Evolutionary conservation across 495 filamentous ascomycete species (phyloP).

Genomic region (Penicillium maclennaniae): DNA sequence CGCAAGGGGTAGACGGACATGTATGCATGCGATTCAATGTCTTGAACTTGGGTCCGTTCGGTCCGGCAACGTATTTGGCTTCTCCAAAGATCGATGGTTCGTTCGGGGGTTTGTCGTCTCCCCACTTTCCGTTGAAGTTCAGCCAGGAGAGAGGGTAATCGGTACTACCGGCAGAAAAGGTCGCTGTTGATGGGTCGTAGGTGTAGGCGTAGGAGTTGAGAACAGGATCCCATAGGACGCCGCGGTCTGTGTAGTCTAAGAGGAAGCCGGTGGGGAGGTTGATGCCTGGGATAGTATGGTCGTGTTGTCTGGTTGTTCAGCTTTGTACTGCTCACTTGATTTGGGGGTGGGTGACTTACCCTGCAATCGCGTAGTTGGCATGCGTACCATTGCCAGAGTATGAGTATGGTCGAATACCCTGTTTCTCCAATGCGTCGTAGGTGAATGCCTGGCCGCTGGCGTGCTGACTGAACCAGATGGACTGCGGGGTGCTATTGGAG

Average conservation of each 20-base stretch:
- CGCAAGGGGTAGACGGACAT: constrained; percentile 38
- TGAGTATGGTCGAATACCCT: constrained; percentile 46
- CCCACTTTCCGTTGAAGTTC: constrained; percentile 53
- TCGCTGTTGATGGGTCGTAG: constrained; percentile 35
- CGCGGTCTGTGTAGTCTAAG: constrained; percentile 58
- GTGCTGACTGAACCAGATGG: constrained; percentile 64
- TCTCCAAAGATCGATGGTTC: constrained; percentile 50
- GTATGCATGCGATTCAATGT: constrained; percentile 42
- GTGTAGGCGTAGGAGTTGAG: constrained; percentile 49
- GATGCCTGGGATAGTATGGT: constrained; percentile 63
- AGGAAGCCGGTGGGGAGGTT: constrained; percentile 55
- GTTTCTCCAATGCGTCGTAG: constrained; percentile 52
- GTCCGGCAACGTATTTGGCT: constrained; percentile 47
- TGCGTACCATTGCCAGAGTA: constrained; percentile 57
- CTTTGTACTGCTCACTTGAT: not conserved
- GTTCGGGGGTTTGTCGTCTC: constrained; percentile 52
- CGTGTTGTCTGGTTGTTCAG: constrained; percentile 38
- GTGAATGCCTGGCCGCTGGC: constrained; percentile 59
- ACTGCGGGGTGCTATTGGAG: constrained; percentile 49
- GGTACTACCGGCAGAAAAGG: constrained; percentile 41
- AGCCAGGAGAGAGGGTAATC: constrained; percentile 48
- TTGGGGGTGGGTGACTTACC: constrained; percentile 23
- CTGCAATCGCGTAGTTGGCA: constrained; percentile 54
- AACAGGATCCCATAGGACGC: constrained; percentile 52
- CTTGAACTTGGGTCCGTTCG: constrained; percentile 55